Percentiles rank a stretch among this genome's conserved stretches.
Conservation (phyloP, 257 asterid genomes). For the Solanum virginianum region DNA sequence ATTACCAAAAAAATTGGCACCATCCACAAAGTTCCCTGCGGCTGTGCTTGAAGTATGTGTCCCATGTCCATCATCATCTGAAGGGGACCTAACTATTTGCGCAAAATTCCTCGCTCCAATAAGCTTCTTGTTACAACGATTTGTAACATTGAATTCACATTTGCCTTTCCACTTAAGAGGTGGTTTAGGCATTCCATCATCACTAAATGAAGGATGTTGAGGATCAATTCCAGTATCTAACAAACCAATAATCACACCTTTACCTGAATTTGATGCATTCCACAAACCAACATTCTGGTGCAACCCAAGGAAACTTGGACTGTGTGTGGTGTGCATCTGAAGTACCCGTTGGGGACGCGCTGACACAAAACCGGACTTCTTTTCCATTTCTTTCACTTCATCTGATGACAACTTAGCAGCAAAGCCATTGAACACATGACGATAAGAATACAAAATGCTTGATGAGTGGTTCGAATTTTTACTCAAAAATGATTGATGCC, state of each 20-base stretch:
- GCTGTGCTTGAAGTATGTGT: neutral
- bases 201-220: neutral
- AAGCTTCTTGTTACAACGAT: neutral
- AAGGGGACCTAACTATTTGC: neutral
- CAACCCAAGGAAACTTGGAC: neutral
- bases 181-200: neutral
- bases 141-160: neutral
- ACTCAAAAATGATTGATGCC: neutral
- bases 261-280: neutral
- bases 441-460: neutral
- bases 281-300: neutral
- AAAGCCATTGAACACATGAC: neutral
- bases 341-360: neutral
- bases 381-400: neutral
- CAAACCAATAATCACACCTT: neutral
- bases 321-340: neutral
- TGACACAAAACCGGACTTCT: neutral
- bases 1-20: neutral
- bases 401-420: neutral
- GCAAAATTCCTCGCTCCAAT: neutral
- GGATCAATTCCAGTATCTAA: neutral
- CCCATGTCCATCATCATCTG: neutral
- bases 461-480: neutral
- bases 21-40: neutral
- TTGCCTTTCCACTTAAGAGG: slow-evolving; percentile 4